Percentiles rank a stretch among this genome's conserved stretches.
Conservation (phyloP, 306 rosid genomes). For the Delonix regia region DNA sequence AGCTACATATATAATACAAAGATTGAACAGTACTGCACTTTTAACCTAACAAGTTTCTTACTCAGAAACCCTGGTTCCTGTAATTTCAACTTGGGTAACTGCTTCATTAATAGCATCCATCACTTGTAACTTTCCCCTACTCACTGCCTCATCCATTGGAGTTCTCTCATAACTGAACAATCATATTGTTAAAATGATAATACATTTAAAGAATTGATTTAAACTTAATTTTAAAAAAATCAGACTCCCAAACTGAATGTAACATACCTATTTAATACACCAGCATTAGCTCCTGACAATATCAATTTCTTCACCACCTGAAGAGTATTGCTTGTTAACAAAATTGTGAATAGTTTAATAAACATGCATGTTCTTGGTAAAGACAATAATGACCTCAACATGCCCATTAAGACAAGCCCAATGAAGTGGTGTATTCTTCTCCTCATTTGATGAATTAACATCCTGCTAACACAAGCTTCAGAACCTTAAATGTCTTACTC, state of each 20-base stretch:
- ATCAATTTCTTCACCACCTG: slow-evolving; percentile 92
- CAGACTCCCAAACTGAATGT: neutral
- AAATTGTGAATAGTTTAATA: slow-evolving; percentile 15
- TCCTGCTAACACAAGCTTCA: slow-evolving; percentile 51
- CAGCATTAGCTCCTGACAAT: slow-evolving; percentile 73
- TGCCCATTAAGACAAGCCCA: slow-evolving; percentile 99
- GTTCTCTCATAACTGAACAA: slow-evolving; percentile 76
- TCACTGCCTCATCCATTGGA: slow-evolving; percentile 90
- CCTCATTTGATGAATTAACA: slow-evolving; percentile 71
- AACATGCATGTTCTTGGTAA: neutral
- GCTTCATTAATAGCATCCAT: slow-evolving; percentile 80
- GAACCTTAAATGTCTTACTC: neutral
- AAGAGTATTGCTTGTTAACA: slow-evolving; percentile 12
- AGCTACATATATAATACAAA: neutral
- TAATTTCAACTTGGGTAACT: slow-evolving; percentile 70
- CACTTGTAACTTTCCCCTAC: slow-evolving; percentile 65
- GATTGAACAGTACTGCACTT: neutral
- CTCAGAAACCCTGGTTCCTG: slow-evolving; percentile 51
- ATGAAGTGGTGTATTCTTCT: slow-evolving; percentile 86
- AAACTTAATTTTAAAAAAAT: neutral
- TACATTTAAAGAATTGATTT: slow-evolving; percentile 8
- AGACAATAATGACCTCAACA: slow-evolving; percentile 57
- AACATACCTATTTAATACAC: slow-evolving; percentile 70
- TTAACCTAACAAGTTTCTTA: slow-evolving; percentile 11
- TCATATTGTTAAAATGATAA: slow-evolving; percentile 6